Base-by-base conservation (phyloP, 805 yeast species). In the Kodamaea sagamina region DNA sequence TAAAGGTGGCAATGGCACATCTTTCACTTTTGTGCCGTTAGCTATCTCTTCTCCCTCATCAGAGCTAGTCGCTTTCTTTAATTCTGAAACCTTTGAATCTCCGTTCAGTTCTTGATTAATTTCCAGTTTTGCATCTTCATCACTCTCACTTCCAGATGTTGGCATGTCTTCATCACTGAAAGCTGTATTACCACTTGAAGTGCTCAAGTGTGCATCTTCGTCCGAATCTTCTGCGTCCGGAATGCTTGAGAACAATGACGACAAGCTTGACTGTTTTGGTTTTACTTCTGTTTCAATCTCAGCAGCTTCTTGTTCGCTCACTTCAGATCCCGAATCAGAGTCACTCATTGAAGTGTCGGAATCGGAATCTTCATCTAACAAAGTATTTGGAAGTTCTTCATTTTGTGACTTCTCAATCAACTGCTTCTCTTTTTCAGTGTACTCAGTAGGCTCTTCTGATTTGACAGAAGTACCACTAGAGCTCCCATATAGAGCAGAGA, bases 1-100 rank as follows among this genome's bases (percentile, higher is more conserved):
- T 6, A 86, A 63, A 10, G 81, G 72, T 0, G 98, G 98, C 3
- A 78, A 57, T 0, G 93, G 89, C 6, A 89, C 95, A 61, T 86
- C 90, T 46, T 59, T 59, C 6, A 71, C 76, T 41, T 59, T 67
- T 7, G 71, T 51, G 0, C 74, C 75, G 43, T 71, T 71, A 25
- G 71, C 54, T n/a, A 61, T 68, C 36, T 68, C 72, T 13, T 54
- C 61, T 13, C 32, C 39, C 12, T 17, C 41, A 9, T 39, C 49
- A 13, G 18, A 24, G 12, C 48, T 52, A 21, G 50, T 54, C 17
- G 44, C 49, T 12, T 49, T 32, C 21, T 38, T 38, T n/a, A 12
- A 4, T 21, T 21, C 24, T 13, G 34, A 26, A 7, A 21, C 24
- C 16, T 17, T 4, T 15, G 18, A 13, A 18, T 36, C 36, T 6